A percentile compares a stretch with the other conserved stretches of the same genome.
phyloP scores from a whole-genome alignment of 805 yeast genomes.

The Diddensiella santjacobensis region DNA sequence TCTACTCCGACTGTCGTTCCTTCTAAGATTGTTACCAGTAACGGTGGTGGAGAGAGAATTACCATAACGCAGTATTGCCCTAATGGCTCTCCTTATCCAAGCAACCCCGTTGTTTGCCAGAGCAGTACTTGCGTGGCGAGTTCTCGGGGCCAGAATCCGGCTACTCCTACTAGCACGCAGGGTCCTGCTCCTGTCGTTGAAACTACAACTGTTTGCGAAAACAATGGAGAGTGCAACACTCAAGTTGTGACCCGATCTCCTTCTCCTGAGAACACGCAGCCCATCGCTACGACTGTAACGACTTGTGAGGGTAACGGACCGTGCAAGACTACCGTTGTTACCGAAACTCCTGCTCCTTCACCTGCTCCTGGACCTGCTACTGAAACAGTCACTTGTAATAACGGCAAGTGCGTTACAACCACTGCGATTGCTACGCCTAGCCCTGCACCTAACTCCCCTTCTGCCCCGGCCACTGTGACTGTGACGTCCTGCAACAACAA shows the following conservation, averaged over 20 bases:
- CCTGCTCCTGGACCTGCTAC: conserved; percentile 4
- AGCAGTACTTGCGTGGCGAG: neutral
- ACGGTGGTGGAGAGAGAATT: neutral
- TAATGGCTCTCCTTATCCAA: neutral
- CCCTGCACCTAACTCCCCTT: neutral
- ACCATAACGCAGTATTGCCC: conserved; percentile 1
- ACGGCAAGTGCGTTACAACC: conserved; percentile 2
- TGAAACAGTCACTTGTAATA: neutral
- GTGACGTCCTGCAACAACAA: conserved; percentile 2
- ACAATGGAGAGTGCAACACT: conserved; percentile 2
- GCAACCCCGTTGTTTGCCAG: neutral
- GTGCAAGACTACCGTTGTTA: conserved; percentile 2
- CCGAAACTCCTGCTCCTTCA: conserved; percentile 2
- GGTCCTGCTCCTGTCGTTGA: conserved; percentile 5
- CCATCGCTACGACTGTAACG: conserved; percentile 4
- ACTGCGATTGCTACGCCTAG: neutral
- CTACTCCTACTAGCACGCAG: neutral
- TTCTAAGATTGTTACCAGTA: conserved; percentile 1
- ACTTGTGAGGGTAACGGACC: neutral
- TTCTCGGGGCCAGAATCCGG: neutral
- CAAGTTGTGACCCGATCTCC: neutral
- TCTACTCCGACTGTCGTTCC: conserved; percentile 6
- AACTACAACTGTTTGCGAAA: conserved; percentile 6
- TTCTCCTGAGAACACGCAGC: neutral
- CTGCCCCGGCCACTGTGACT: conserved; percentile 3